Evolutionary conservation across 352 stramenopile species (phyloP).

Genomic region (Globisporangium carolinianum): DNA sequence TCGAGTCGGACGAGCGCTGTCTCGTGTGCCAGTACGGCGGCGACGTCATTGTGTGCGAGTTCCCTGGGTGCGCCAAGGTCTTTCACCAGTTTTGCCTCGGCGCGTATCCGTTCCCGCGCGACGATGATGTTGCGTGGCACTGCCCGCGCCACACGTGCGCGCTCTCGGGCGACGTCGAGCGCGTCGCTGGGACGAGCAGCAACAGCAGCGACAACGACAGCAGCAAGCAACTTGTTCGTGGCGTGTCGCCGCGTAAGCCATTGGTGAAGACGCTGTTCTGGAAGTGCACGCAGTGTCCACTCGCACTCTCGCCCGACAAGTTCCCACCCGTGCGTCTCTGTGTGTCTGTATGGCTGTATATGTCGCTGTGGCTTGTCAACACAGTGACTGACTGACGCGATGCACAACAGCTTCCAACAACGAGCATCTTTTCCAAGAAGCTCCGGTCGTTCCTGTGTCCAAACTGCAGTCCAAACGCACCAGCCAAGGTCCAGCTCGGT

Average conservation of each 20-base stretch:
- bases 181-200: conserved; percentile 12
- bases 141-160: conserved; percentile 76
- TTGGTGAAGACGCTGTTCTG: conserved; percentile 59
- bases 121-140: conserved; percentile 76
- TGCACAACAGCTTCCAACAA: conserved; percentile 45
- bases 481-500: conserved; percentile 60
- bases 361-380: conserved; percentile 2
- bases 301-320: conserved; percentile 50
- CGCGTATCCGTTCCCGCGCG: conserved; percentile 67
- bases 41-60: conserved; percentile 82
- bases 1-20: conserved; percentile 73
- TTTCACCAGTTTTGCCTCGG: conserved; percentile 86
- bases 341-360: neutral
- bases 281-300: conserved; percentile 73
- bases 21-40: conserved; percentile 74
- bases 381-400: neutral
- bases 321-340: conserved; percentile 43
- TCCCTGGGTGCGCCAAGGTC: conserved; percentile 73
- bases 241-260: conserved; percentile 41
- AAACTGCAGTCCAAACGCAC: conserved; percentile 50
- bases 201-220: conserved; percentile 23
- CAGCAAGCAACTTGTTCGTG: conserved; percentile 11
- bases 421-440: conserved; percentile 61
- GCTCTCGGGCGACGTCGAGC: conserved; percentile 51
- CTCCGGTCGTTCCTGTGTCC: conserved; percentile 61